Evolutionary conservation across 805 yeast genomes (phyloP), one percentile per base, ranked within the genome.

Genomic region (Suhomyces faveliae): DNA sequence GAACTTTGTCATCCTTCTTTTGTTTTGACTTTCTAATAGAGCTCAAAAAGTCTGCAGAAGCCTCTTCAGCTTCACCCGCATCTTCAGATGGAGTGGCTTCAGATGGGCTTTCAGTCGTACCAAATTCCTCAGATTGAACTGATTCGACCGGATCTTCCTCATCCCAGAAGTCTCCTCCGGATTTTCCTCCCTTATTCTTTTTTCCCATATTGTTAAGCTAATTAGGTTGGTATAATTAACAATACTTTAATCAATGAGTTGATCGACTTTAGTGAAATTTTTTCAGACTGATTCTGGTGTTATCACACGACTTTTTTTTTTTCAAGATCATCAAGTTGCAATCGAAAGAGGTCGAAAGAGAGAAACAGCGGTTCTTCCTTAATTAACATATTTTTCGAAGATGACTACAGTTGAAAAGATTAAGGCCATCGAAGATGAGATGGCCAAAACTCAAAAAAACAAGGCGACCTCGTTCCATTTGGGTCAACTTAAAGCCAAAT

Each of bases 361-460:
- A 10, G 21, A 27, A 40, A 40, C 12, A 23, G 42, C 15, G 10
- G 21, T 33, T 15, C 37, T 33, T 33, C 37, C 15, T 37, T 23
- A 15, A 12, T 13, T 40, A 40, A 19, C 12, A 12, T 12, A n/a
- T 11, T 15, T 25, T 25, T 41, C 12, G 54, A 57, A 43, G 25
- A 71, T 72, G 76, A 74, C 79, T 13, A 73, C 79, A 5, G 79
- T 73, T 24, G 78, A 74, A 55, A 79, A 86, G 66, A 86, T 87
- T 63, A 84, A 87, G 73, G 84, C 85, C 73, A 87, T 91, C 76
- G 97, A 92, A 71, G 94, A 87, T 71, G 99, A 92, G 78, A 92
- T 92, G 99, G 91, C 97, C 73, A 79, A 79, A 61, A 94, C 99
- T 62, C 99, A 94, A 67, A 94, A 92, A 74, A 94, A 94, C 74